Evolutionary conservation across 805 yeast genomes (phyloP), one percentile per base, ranked within the genome.

Genomic region (Saccharomycopsis fibuligera): DNA sequence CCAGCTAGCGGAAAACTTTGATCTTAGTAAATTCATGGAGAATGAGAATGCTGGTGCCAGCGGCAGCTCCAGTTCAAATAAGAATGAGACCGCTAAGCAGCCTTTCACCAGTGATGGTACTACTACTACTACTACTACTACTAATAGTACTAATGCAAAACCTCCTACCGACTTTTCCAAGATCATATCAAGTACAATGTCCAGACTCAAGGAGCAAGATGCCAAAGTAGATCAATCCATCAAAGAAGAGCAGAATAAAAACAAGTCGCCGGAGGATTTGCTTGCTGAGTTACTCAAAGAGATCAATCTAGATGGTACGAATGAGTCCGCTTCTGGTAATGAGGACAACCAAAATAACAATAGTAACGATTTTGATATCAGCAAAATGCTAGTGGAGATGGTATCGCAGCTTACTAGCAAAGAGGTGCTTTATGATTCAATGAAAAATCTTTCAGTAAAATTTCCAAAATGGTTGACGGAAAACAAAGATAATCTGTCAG

Each of bases 391-490:
- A 52, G 74, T 73, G 17, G 87, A 85, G 33, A 80, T 91, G 79
- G 70, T 91, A 58, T 82, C 79, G 54, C 91, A 89, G 61, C 73
- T 91, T 62, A 78, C 93, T 5, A 79, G 93, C 4, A 91, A 89
- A 60, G 90, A 83, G 49, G 85, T 90, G 19, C 71, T 91, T 35
- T 90, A 86, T 60, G 95, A 84, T 57, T 96, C 98, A 2, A 74
- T 91, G 66, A 84, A 82, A 59, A 96, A 88, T 52, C 72, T 90
- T 62, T 78, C 81, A 55, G 66, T 69, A 10, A 86, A 86, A 60
- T 87, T 81, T 62, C 86, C 88, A 2, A 73, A 64, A 24, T 91
- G 86, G 82, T 70, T 91, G 53, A 65, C 67, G 40, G 76, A 74
- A 42, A 73, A 84, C 54, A 68, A 69, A 45, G 73, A 69, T 6